phyloP scores from a whole-genome alignment of 306 rosid species.

The Cucurbita maxima region DNA sequence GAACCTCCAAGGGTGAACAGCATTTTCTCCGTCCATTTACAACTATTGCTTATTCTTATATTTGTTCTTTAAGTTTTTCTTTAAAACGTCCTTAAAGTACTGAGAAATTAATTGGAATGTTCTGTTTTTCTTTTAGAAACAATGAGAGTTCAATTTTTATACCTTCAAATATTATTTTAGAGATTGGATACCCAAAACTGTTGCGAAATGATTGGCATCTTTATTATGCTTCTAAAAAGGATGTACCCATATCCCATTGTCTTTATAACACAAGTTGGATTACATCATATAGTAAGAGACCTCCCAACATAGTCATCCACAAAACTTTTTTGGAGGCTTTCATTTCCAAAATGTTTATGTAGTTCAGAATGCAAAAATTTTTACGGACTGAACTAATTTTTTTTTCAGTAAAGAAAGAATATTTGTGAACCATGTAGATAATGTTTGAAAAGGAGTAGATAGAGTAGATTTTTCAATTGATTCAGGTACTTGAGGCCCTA shows the following conservation, averaged over 20 bases:
- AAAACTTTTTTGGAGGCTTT: too few species aligned
- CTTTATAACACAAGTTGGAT: not conserved
- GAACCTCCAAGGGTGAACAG: not conserved
- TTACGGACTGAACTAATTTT: too few species aligned
- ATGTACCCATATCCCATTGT: not conserved
- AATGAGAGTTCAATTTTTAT: not conserved
- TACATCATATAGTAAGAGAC: not conserved
- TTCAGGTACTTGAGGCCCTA: too few species aligned
- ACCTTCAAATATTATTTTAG: not conserved
- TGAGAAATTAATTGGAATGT: not conserved
- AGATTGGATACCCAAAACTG: not conserved
- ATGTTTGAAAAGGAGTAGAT: too few species aligned
- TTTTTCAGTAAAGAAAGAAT: too few species aligned
- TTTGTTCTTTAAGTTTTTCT: not conserved
- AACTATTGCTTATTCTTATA: not conserved
- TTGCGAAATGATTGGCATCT: not conserved
- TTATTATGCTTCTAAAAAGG: not conserved
- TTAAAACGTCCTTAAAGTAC: not conserved
- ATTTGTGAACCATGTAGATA: too few species aligned
- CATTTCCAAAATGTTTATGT: too few species aligned
- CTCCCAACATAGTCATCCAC: too few species aligned
- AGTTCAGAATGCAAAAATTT: too few species aligned
- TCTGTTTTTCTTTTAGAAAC: not conserved
- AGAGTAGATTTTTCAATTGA: too few species aligned
- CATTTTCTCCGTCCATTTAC: not conserved